These are phyloP conservation scores for Boletus sp. DNA, from an alignment of 768 basidiomycete genomes.

Conservation along the genomic window DNA sequence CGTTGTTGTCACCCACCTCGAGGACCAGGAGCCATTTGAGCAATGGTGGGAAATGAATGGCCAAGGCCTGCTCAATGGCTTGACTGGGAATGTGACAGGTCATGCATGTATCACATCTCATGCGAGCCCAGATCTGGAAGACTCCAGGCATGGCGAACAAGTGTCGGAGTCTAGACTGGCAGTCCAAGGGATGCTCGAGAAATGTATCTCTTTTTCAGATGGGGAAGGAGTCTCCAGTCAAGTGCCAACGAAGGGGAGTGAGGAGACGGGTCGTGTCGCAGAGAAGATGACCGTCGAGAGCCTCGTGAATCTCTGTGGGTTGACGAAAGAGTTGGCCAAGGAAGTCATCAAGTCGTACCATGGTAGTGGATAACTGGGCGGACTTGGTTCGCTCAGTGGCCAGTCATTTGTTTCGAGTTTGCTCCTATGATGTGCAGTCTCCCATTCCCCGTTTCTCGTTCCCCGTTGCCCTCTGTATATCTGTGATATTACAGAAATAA, in stretches of 20 bases:
- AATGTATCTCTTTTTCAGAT: not conserved
- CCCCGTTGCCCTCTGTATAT: too few species aligned
- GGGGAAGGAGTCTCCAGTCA: not conserved
- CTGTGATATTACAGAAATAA: too few species aligned
- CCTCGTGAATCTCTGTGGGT: not conserved
- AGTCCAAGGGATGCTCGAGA: constrained; percentile 2
- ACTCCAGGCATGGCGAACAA: not conserved
- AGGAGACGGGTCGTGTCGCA: not conserved
- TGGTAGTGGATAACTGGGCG: not conserved
- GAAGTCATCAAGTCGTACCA: not conserved
- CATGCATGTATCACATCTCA: constrained; percentile 22
- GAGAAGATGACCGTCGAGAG: not conserved
- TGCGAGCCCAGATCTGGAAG: not conserved
- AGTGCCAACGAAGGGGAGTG: not conserved
- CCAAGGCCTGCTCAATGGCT: not conserved
- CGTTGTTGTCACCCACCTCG: constrained; percentile 34
- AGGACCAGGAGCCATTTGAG: constrained; percentile 24
- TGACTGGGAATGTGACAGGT: not conserved
- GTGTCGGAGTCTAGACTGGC: not conserved
- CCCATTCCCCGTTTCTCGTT: too few species aligned
- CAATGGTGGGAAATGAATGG: constrained; percentile 22
- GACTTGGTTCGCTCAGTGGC: not conserved
- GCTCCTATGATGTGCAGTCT: too few species aligned
- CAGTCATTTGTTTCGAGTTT: too few species aligned
- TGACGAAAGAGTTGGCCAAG: not conserved